Evolutionary conservation across 768 basidiomycete genomes (phyloP).

Genomic region (Lactifluus subvellereus): DNA sequence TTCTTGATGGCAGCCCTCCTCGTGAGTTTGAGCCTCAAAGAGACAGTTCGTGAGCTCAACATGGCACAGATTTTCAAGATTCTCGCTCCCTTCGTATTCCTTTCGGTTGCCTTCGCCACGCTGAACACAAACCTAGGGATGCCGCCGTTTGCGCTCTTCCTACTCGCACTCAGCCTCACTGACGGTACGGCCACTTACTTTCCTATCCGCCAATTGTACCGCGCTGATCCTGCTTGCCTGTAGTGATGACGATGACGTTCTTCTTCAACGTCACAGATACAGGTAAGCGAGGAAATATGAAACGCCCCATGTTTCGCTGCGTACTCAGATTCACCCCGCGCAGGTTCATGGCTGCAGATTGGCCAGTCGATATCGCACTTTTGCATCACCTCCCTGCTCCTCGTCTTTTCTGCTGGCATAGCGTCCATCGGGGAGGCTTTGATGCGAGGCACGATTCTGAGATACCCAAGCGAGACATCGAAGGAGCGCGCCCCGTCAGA

Average conservation of each 20-base stretch:
- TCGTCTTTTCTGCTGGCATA: slow-evolving; percentile 75
- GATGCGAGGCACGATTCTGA: slow-evolving; percentile 38
- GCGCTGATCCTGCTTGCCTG: background rate
- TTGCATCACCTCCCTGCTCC: slow-evolving; percentile 71
- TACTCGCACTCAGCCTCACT: slow-evolving; percentile 68
- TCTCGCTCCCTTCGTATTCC: slow-evolving; percentile 69
- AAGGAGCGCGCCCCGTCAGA: background rate
- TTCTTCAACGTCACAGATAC: slow-evolving; percentile 81
- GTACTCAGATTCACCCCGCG: background rate
- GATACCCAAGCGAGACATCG: background rate
- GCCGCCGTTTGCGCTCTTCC: slow-evolving; percentile 75
- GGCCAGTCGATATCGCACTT: slow-evolving; percentile 87
- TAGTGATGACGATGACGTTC: slow-evolving; percentile 79
- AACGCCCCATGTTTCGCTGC: background rate
- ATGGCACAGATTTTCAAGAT: slow-evolving; percentile 68
- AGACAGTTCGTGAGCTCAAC: background rate
- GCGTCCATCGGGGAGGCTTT: slow-evolving; percentile 67
- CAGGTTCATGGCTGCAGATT: slow-evolving; percentile 85
- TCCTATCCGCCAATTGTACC: background rate
- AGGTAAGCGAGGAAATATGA: slow-evolving; percentile 37
- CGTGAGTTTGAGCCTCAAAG: slow-evolving; percentile 34
- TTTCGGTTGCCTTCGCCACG: slow-evolving; percentile 61
- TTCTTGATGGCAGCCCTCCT: slow-evolving; percentile 75
- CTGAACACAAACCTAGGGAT: slow-evolving; percentile 62
- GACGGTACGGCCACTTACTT: slow-evolving; percentile 43